Base-by-base conservation (phyloP, 139 green algal species). In the Chlamydomonas sphaeroides region DNA sequence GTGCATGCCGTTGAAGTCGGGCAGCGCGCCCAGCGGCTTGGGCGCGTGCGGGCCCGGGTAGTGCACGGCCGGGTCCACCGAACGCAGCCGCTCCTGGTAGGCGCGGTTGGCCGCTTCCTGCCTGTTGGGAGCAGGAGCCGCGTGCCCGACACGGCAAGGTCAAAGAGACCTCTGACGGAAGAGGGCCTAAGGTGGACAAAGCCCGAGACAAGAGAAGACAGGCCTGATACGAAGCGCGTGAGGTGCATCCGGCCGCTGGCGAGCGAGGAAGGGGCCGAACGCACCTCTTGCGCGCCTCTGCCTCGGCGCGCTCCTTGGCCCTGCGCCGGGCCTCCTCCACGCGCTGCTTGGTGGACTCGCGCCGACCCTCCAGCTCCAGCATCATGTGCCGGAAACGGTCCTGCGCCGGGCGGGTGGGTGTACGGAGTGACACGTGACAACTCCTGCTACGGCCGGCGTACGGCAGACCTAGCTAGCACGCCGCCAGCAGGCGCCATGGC, bases 1-100 rank as follows among this genome's bases (percentile, higher is more conserved):
- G 76, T 93, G 89, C 49, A 92, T 45, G 20, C 53, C 36, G 71
- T 90, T 76, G 68, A 92, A 93, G 86, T 93, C 86, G 15, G 90
- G 90, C 23, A 90, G 70, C 17, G 78, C 68, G 0, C 88, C 88
- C 30, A 74, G 57, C 0, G 78, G 81, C 53, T 80, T 84, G 42
- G 69, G 72, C 5, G 80, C 51, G 66, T 89, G 74, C 33, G 75
- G 62, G 26, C 28, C 28, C 41, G 59, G 30, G 65, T 65, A 48
- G 76, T 83, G 76, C 63, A 83, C 57, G 21, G 78, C 53, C 39
- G 88, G 88, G 65, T 89, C 88, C 41, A 88, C 80, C 14, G 59
- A 25, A 1, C 72, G 71, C 78, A 88, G 78, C 35, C 78, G 74
- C 71, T 88, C 66, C 63, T 85, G 38, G 68, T 89, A 89, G 23